Conservation (phyloP, 352 stramenopile genomes). For the Phytopythium oedochilum region DNA sequence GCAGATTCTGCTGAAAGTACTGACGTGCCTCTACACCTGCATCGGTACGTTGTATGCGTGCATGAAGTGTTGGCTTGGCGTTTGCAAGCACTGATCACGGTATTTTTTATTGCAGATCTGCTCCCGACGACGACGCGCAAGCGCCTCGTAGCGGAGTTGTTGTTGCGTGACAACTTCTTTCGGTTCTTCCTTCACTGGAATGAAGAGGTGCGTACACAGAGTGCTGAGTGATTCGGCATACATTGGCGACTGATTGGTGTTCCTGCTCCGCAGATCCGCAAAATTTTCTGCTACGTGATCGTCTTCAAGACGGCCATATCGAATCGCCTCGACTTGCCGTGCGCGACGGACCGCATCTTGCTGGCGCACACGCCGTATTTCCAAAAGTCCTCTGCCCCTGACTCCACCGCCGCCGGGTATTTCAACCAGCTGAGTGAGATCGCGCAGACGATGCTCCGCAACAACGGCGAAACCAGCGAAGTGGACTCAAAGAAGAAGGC, state of each 20-base stretch:
- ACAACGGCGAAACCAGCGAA: constrained; percentile 13
- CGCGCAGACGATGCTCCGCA: constrained; percentile 56
- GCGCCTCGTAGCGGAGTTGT: constrained; percentile 61
- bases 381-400: constrained; percentile 26
- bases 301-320: constrained; percentile 79
- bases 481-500: constrained; percentile 40
- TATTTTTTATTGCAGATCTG: constrained; percentile 33
- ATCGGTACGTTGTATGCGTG: constrained; percentile 37
- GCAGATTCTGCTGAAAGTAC: constrained; percentile 81
- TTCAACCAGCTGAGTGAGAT: constrained; percentile 73
- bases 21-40: constrained; percentile 84
- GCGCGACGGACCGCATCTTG: constrained; percentile 66
- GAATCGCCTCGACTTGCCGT: constrained; percentile 72
- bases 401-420: constrained; percentile 40
- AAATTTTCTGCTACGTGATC: constrained; percentile 84
- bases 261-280: constrained; percentile 49
- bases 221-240: no score
- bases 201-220: constrained; percentile 51
- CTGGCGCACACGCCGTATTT: constrained; percentile 75
- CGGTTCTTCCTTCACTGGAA: constrained; percentile 87
- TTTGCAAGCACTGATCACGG: neutral
- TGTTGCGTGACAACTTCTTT: constrained; percentile 86
- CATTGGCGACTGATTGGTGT: no score
- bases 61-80: neutral
- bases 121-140: constrained; percentile 59